phyloP scores from a whole-genome alignment of 1,139 yeast species.

The Taphrina confusa region DNA sequence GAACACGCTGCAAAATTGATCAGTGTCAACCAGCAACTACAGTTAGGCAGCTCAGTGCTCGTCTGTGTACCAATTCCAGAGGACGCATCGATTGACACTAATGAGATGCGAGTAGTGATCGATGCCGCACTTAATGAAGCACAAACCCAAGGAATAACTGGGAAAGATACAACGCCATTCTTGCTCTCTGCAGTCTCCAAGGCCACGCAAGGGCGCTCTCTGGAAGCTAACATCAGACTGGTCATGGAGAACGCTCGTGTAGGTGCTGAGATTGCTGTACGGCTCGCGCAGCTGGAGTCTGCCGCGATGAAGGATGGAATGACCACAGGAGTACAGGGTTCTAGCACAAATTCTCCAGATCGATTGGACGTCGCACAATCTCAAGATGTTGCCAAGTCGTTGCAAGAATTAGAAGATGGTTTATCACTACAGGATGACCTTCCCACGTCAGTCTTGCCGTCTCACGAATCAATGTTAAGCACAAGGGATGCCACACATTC shows the following conservation, averaged over 20 bases:
- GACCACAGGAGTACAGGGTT: neutral
- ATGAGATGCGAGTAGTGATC: constrained; percentile 59
- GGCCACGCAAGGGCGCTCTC: constrained; percentile 68
- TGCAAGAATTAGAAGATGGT: constrained; percentile 12
- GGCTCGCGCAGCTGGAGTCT: constrained; percentile 50
- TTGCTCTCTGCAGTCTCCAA: constrained; percentile 64
- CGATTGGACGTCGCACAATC: neutral
- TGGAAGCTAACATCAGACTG: constrained; percentile 69
- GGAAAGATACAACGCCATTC: constrained; percentile 80
- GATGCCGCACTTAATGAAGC: constrained; percentile 63
- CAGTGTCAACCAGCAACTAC: constrained; percentile 55
- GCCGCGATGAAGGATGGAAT: constrained; percentile 43
- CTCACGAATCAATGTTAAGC: neutral
- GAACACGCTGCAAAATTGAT: constrained; percentile 34
- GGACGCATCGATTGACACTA: constrained; percentile 60
- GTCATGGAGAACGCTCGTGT: constrained; percentile 73
- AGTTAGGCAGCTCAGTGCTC: constrained; percentile 65
- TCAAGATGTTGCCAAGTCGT: neutral
- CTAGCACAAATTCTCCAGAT: neutral
- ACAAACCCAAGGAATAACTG: constrained; percentile 55
- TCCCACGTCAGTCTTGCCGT: neutral
- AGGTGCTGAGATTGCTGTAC: constrained; percentile 68
- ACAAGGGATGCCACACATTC: neutral
- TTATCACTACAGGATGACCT: neutral
- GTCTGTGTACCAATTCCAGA: constrained; percentile 83